Base-by-base conservation (phyloP, 108 stramenopile species). In the Cyclostephanos invisitatus region DNA sequence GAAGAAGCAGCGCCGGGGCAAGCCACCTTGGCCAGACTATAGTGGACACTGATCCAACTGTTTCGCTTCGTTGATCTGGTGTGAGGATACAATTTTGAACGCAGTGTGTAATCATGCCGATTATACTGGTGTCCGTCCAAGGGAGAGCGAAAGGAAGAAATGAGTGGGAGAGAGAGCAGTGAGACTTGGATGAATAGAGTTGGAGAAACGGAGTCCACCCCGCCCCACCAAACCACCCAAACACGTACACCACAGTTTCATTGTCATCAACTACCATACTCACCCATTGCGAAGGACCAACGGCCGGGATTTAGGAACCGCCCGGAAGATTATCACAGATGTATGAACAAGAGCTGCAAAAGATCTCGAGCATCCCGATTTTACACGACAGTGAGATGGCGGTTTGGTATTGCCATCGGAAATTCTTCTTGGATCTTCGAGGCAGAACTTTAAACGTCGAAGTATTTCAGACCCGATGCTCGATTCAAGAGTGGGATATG, bases 21-120 rank as follows among this genome's bases (percentile, higher is more conserved):
- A 91, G 61, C 94, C 94, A 96, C 21, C 38, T 63, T 54, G 91
- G 91, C 88, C 86, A 89, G 27, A 42, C 69, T 50, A 65, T 62
- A 18, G 38, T 55, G 18, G 50, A 21, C 25, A 24, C 36, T 9
- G 40, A 40, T 44, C 22, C 27, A 50, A 61, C 42, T 32, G 70
- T 63, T 27, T 72, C 72, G 29, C 71, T 69, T 38, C 70, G 67
- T 9, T 56, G 59, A 17, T 61, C 60, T 9, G 63, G 58, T 68
- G 69, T 32, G 49, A 64, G 67, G 40, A 74, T 78, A 10, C 58
- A 67, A 72, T 67, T 74, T 35, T 82, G 64, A 36, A 89, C 53
- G 58, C 84, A 85, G 48, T 87, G 80, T 11, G 87, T 29, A 11
- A 86, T 75, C 35, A 59, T 62, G 27, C 70, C 50, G 11, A 92